phyloP scores from a whole-genome alignment of 2,329 filamentous ascomycete genomes.

The Ceratocystis diversiconidia region DNA sequence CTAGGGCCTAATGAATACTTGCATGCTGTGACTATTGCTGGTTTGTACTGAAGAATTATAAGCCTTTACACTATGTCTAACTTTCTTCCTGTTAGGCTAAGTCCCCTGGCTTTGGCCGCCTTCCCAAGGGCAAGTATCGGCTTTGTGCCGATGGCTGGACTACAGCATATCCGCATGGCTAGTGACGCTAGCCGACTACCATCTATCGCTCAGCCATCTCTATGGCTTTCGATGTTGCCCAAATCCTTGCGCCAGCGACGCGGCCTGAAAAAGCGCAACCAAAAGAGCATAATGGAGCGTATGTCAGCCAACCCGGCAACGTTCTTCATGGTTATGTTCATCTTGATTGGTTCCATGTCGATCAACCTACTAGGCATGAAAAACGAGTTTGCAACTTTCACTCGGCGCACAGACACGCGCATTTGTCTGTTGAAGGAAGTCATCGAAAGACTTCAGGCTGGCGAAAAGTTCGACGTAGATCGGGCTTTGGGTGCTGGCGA shows the following conservation, averaged over 20 bases:
- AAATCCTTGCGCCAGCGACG: conserved; percentile 40
- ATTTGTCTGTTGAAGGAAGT: conserved; percentile 65
- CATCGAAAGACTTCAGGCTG: conserved; percentile 52
- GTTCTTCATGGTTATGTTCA: conserved; percentile 68
- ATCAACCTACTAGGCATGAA: conserved; percentile 80
- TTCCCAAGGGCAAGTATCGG: neutral
- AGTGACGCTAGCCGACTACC: conserved; percentile 29
- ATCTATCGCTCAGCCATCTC: conserved; percentile 41
- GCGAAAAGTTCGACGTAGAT: conserved; percentile 75
- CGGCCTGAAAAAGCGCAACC: neutral
- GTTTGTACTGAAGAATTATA: neutral
- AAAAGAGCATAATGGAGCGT: conserved; percentile 22
- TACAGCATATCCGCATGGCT: neutral
- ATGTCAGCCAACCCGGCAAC: conserved; percentile 52
- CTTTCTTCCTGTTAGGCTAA: neutral
- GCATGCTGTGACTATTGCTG: too few species aligned
- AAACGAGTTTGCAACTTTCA: conserved; percentile 58
- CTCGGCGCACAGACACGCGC: conserved; percentile 62
- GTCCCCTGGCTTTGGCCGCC: neutral
- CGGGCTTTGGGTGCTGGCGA: conserved; percentile 67
- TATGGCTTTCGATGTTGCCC: conserved; percentile 58
- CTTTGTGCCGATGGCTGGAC: neutral
- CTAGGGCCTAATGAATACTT: too few species aligned
- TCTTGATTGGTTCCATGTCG: conserved; percentile 86
- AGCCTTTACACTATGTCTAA: neutral